Percentiles rank a stretch among this genome's conserved stretches.
Conservation (phyloP, 2,329 filamentous ascomycete species). For the Arthrobotrys entomopaga region DNA sequence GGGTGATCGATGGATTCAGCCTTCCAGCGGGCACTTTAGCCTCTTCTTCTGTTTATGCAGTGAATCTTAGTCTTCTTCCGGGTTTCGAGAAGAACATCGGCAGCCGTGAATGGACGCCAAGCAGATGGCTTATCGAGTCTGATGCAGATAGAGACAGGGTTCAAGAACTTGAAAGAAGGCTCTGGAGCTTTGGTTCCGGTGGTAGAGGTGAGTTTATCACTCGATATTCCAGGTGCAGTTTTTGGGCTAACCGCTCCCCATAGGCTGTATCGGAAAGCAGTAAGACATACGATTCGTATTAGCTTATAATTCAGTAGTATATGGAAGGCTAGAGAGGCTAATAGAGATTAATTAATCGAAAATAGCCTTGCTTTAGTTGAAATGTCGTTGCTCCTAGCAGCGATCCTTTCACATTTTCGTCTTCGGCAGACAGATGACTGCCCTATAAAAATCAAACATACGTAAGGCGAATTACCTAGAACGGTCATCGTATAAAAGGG, state of each 20-base stretch:
- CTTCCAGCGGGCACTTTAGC: constrained; percentile 69
- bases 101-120: constrained; percentile 27
- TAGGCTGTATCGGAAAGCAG: constrained; percentile 56
- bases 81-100: constrained; percentile 16
- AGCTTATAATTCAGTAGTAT: constrained; percentile 6
- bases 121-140: constrained; percentile 46
- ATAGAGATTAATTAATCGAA: constrained; percentile 1
- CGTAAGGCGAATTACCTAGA: constrained; percentile 1
- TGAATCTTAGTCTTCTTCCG: constrained; percentile 62
- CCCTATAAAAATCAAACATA: constrained; percentile 16
- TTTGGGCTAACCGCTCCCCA: constrained; percentile 27
- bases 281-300: constrained; percentile 25
- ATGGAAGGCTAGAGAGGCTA: no score
- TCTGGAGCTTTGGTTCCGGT: constrained; percentile 55
- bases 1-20: constrained; percentile 68
- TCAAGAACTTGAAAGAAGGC: constrained; percentile 50
- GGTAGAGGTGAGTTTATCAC: constrained; percentile 43
- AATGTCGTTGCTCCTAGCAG: constrained; percentile 39
- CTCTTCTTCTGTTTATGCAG: constrained; percentile 61
- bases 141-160: constrained; percentile 39
- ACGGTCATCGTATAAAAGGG: not conserved
- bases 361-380: constrained; percentile 40
- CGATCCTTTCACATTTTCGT: constrained; percentile 37
- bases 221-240: constrained; percentile 34
- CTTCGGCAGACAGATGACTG: constrained; percentile 27